Conservation (phyloP, 1,284 basidiomycete species). For the Ganoderma leucocontextum region DNA sequence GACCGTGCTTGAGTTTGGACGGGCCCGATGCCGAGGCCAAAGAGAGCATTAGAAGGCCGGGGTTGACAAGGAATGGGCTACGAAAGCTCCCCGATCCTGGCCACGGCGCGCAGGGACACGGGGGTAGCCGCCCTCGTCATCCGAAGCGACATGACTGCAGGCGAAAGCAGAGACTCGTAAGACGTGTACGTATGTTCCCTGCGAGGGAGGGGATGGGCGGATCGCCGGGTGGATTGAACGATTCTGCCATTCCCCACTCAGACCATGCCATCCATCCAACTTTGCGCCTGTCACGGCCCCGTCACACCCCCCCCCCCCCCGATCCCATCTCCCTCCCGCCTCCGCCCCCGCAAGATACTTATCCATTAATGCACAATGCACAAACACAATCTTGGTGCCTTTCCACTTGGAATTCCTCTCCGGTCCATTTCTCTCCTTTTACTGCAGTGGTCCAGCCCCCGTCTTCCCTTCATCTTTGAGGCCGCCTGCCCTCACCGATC, state of each 20-base stretch:
- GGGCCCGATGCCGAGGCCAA: conserved; percentile 14
- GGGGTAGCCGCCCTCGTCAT: background rate
- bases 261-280: background rate
- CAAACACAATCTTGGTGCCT: too few species aligned
- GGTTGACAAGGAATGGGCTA: conserved; percentile 26
- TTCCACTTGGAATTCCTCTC: background rate
- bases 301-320: background rate
- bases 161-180: too few species aligned
- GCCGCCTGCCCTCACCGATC: background rate
- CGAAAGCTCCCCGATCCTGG: conserved; percentile 3
- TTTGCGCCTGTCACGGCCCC: background rate
- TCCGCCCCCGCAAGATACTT: too few species aligned
- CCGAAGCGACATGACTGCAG: background rate
- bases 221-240: conserved; percentile 3
- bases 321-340: background rate
- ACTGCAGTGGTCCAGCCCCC: too few species aligned
- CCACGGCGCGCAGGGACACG: background rate
- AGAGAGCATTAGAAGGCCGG: conserved; percentile 1
- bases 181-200: too few species aligned
- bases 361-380: too few species aligned
- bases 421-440: background rate
- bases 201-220: background rate
- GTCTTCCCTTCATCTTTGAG: too few species aligned
- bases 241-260: background rate
- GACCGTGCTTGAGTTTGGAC: background rate